Evolutionary conservation across 2,329 filamentous ascomycete species (phyloP), one percentile per base, ranked within the genome.

Genomic region (Grosmannia clavigera): DNA sequence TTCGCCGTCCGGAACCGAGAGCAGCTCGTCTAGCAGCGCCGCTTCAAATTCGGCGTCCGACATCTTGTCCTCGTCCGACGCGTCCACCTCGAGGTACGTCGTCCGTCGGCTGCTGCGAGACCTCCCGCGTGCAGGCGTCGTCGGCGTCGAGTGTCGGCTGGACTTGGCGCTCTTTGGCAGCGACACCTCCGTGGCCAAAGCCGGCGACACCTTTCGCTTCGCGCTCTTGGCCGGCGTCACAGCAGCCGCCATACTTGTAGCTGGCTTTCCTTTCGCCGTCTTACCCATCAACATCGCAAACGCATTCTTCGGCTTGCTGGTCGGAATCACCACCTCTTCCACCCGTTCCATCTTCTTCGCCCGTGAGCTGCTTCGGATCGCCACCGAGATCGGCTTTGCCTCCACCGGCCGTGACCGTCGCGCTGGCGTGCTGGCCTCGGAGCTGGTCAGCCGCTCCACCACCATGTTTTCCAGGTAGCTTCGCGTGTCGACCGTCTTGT

Each of bases 11-110:
- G 2, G 73, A 68, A 0, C 74, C 70, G 0, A 71, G 2, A 25
- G 68, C 29, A 84, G 73, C 62, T 87, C 83, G 3, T 84, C 76
- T 6, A 88, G 86, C 1, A 95, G 76, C 64, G 87, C 87, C 0
- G 84, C 80, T 70, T 96, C 92, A 68, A 94, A 97, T 64, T 90
- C 86, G 35, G 87, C 82, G 64, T 97, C 92, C 6, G 87, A 92
- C 11, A 96, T 75, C 64, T 74, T 72, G 59, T 84, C 81, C 35
- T 83, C 80, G 48, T 85, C 82, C 1, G 81, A 81, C 0, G 80
- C 76, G 40, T 88, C 73, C 65, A 83, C 71, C 62, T 85, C 73
- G 68, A 78, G 73, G 65, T 85, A 84, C 0, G 70, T 68, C n/a
- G 69, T 67, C 46, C 68, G 68, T 46, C 72, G 74, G 0, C 70